Evolutionary conservation across 352 stramenopile species (phyloP).

Genomic region (Phytophthora pisi): DNA sequence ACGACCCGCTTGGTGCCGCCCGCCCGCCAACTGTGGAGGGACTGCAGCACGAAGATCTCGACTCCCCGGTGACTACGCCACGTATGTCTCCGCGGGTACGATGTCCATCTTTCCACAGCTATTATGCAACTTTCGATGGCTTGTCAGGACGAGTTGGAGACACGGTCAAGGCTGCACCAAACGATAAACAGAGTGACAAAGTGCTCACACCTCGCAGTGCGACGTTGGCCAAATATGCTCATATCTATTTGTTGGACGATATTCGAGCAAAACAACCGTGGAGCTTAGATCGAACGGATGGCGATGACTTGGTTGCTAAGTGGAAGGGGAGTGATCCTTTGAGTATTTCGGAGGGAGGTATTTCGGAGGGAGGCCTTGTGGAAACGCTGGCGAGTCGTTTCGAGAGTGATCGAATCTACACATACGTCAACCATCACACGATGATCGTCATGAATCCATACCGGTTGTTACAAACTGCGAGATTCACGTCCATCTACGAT

Average conservation of each 20-base stretch:
- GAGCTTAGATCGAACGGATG: slow-evolving; percentile 48
- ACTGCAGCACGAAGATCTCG: slow-evolving; percentile 12
- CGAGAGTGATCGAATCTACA: slow-evolving; percentile 59
- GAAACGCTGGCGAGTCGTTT: slow-evolving; percentile 46
- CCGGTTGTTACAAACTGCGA: slow-evolving; percentile 70
- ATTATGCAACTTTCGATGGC: slow-evolving; percentile 76
- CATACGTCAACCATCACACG: slow-evolving; percentile 62
- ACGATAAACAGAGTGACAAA: background rate
- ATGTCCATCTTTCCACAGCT: slow-evolving; percentile 74
- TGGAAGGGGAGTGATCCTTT: background rate
- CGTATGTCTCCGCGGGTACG: slow-evolving; percentile 42
- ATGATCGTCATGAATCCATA: slow-evolving; percentile 78
- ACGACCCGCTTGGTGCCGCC: slow-evolving; percentile 17
- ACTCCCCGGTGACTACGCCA: slow-evolving; percentile 14
- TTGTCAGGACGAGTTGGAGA: slow-evolving; percentile 30
- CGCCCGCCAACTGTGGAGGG: slow-evolving; percentile 3
- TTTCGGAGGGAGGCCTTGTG: slow-evolving; percentile 19
- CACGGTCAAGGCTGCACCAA: slow-evolving; percentile 5
- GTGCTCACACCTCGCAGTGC: slow-evolving; percentile 65
- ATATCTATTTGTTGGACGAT: slow-evolving; percentile 75
- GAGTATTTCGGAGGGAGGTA: slow-evolving; percentile 5
- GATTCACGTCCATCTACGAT: slow-evolving; percentile 86
- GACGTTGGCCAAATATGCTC: slow-evolving; percentile 81
- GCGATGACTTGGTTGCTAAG: slow-evolving; percentile 49
- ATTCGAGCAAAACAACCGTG: slow-evolving; percentile 59